These are phyloP conservation scores for Aphanomyces invadans DNA, from an alignment of 352 stramenopile genomes.

Conservation along the genomic window DNA sequence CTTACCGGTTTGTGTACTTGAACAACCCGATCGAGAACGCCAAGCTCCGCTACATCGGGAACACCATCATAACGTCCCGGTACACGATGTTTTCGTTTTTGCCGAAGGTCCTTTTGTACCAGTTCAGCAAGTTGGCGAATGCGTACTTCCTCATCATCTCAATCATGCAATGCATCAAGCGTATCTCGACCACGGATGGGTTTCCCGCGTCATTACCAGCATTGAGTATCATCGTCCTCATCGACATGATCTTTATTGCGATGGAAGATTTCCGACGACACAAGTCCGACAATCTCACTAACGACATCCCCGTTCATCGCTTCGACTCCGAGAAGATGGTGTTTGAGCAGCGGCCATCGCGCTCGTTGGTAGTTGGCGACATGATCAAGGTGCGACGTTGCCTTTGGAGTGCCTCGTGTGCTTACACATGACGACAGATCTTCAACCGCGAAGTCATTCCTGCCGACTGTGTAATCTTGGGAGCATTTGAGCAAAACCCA, in stretches of 20 bases:
- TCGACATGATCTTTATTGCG: constrained; percentile 89
- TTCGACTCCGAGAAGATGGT: constrained; percentile 32
- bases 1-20: constrained; percentile 61
- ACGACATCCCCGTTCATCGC: constrained; percentile 55
- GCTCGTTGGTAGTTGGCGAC: constrained; percentile 76
- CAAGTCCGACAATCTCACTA: constrained; percentile 78
- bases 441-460: constrained; percentile 78
- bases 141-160: constrained; percentile 92
- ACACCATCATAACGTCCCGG: constrained; percentile 83
- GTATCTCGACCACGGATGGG: constrained; percentile 87
- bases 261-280: constrained; percentile 89
- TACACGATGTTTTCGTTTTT: constrained; percentile 89
- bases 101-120: constrained; percentile 86
- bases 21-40: constrained; percentile 58
- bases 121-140: constrained; percentile 89
- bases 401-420: too few species aligned
- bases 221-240: constrained; percentile 88
- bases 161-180: constrained; percentile 85
- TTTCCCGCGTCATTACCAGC: constrained; percentile 86
- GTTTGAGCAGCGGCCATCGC: constrained; percentile 70
- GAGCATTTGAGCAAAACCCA: constrained; percentile 61
- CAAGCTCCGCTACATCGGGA: constrained; percentile 52
- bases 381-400: constrained; percentile 74
- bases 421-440: neutral
- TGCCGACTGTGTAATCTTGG: constrained; percentile 83